A percentile compares a stretch with the other conserved stretches of the same genome.
Evolutionary conservation across 371 early-diverging fungal species (phyloP).

Genomic region (Mortierella sp.): DNA sequence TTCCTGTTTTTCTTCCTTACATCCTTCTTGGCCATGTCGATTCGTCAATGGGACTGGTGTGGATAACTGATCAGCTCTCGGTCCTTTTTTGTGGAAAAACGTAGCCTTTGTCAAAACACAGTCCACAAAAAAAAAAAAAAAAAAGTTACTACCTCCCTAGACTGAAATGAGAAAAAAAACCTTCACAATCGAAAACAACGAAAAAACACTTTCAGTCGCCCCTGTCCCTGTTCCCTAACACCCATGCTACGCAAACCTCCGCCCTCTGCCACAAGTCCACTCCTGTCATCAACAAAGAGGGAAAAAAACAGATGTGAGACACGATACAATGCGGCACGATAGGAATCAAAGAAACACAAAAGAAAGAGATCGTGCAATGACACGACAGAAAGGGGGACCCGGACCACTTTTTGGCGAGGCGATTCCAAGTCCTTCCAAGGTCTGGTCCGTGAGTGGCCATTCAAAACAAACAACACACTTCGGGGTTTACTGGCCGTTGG

Average conservation of each 20-base stretch:
- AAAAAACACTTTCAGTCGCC: too few relatives aligned
- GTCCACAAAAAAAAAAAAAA: background rate
- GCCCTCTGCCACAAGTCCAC: background rate
- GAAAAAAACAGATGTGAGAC: background rate
- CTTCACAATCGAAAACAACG: background rate
- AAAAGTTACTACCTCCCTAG: background rate
- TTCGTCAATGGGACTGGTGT: too few relatives aligned
- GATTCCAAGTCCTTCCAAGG: background rate
- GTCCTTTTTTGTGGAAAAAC: background rate
- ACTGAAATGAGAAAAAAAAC: background rate
- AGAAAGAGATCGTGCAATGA: background rate
- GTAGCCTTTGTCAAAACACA: background rate
- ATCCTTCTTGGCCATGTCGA: constrained; percentile 55
- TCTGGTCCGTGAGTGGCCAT: constrained; percentile 11
- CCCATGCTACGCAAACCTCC: background rate
- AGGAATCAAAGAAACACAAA: background rate
- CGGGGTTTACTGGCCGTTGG: constrained; percentile 4
- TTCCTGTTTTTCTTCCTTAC: constrained; percentile 15
- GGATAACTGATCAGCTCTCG: background rate
- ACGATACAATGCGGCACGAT: background rate
- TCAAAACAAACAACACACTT: background rate
- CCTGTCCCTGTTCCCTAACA: background rate
- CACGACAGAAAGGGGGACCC: background rate
- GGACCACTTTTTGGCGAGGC: constrained; percentile 2
- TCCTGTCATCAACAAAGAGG: too few relatives aligned